Evolutionary conservation across 805 yeast species (phyloP), one percentile per base, ranked within the genome.

Genomic region (Debaryomyces prosopidis): DNA sequence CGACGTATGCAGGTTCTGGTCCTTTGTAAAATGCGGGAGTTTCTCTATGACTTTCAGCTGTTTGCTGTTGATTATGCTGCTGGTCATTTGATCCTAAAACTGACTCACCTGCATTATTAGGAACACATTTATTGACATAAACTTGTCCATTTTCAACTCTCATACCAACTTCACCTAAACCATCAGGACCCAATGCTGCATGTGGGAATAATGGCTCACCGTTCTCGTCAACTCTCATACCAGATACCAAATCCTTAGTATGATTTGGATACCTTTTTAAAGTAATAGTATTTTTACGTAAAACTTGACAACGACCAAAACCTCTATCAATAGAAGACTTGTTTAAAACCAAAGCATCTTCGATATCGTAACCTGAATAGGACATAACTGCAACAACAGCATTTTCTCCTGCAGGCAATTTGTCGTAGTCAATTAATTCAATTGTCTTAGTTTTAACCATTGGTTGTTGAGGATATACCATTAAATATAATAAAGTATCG

Each of bases 401-500:
- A 65, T 94, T 94, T 69, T 94, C 99, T 6, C 99, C 99, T 4
- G 99, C 99, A 3, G 99, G 99, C 35, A 94, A 75, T 63, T 94
- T 91, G 68, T 94, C 99, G 64, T 94, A 94, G 50, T 92, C 87
- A 52, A 94, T 92, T 50, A 94, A 75, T 69, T 94, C 99, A 54
- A 94, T 94, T 0, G 99, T 94, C 64, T 90, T 89, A 3, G 98
- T 90, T 71, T 94, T 94, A 20, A 94, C 99, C 98, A 94, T 89
- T 0, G 99, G 99, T 65, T 94, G 98, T 69, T 94, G 98, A 4
- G 99, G 99, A 62, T 94, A 94, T n/a, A 90, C 96, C 96, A 94
- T 88, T 52, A 94, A 75, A 61, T 94, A 94, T 52, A 94, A 73
- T 60, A 94, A 70, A 1, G 99, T 94, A 62, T 94, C 99, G 54